Conservation (phyloP, 1,284 basidiomycete genomes). For the Trichosporon asahii region DNA sequence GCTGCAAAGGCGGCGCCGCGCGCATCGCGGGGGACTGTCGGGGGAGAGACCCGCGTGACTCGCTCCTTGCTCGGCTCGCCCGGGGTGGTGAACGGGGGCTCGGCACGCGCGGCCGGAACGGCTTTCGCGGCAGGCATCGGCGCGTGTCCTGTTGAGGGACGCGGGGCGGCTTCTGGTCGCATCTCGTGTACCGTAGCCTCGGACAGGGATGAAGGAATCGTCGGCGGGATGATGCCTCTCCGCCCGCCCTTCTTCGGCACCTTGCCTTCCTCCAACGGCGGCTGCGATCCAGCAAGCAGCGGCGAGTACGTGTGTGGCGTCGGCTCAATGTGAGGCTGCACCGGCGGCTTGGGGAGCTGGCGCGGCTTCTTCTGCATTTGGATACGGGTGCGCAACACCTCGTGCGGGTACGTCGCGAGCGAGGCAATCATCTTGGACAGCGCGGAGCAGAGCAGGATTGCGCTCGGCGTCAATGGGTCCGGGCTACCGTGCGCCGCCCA, state of each 20-base stretch:
- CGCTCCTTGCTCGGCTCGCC: not conserved
- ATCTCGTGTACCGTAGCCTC: not conserved
- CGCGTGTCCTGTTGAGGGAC: not conserved
- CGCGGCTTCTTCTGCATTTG: constrained; percentile 59
- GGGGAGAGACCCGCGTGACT: not conserved
- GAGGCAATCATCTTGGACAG: constrained; percentile 91
- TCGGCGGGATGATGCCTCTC: not conserved
- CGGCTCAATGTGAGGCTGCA: constrained; percentile 1
- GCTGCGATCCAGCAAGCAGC: constrained; percentile 31
- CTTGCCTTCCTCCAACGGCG: constrained; percentile 19
- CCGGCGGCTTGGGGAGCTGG: not conserved
- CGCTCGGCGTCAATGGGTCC: constrained; percentile 59
- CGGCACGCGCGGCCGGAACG: not conserved
- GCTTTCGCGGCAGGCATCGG: not conserved
- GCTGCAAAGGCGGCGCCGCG: not conserved
- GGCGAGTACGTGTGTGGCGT: constrained; percentile 27
- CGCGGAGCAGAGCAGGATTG: constrained; percentile 81
- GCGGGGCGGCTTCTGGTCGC: not conserved
- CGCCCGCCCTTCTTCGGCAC: not conserved
- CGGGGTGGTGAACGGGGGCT: not conserved
- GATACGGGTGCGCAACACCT: constrained; percentile 85
- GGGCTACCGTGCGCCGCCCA: constrained; percentile 54
- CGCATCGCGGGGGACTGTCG: not conserved
- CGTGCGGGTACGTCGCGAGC: constrained; percentile 89
- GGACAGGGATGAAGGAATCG: not conserved